These are phyloP conservation scores for Sporothrix globosa DNA, from an alignment of 2,329 filamentous ascomycete genomes.

Conservation along the genomic window DNA sequence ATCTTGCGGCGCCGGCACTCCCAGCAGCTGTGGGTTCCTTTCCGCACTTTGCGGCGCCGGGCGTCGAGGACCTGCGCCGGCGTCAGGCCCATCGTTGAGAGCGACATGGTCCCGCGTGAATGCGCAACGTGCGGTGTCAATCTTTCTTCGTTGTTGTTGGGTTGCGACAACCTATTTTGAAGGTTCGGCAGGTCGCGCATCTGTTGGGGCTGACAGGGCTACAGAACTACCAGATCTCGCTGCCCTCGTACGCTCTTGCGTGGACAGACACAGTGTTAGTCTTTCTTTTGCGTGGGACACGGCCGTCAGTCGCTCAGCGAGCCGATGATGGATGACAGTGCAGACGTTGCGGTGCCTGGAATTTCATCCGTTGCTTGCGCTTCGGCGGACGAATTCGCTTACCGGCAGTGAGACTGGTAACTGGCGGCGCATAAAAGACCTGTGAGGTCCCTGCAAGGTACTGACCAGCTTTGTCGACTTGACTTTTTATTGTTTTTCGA, in stretches of 20 bases:
- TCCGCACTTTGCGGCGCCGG: slow-evolving; percentile 52
- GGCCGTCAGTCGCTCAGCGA: not conserved
- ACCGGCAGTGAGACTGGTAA: not conserved
- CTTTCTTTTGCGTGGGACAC: not conserved
- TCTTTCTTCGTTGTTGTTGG: too few relatives aligned
- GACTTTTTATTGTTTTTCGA: not conserved
- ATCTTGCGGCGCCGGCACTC: slow-evolving; percentile 57
- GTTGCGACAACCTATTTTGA: too few relatives aligned
- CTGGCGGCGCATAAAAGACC: not conserved
- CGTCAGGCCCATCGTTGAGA: slow-evolving; percentile 26
- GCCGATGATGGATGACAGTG: not conserved
- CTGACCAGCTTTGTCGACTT: not conserved
- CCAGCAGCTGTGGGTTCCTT: slow-evolving; percentile 61
- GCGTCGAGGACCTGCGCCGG: slow-evolving; percentile 36
- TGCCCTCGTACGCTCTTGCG: not conserved
- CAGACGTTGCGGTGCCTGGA: not conserved
- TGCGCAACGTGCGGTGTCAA: too few relatives aligned
- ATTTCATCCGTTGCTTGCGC: not conserved
- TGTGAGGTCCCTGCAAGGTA: not conserved
- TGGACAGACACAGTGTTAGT: not conserved
- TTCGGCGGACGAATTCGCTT: not conserved
- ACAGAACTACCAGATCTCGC: too few relatives aligned
- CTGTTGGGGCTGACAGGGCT: not conserved
- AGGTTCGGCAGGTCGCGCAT: too few relatives aligned
- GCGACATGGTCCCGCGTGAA: slow-evolving; percentile 4